Evolutionary conservation across 2,329 filamentous ascomycete genomes (phyloP).

Genomic region (Hymenotorrendiella dingleyae): DNA sequence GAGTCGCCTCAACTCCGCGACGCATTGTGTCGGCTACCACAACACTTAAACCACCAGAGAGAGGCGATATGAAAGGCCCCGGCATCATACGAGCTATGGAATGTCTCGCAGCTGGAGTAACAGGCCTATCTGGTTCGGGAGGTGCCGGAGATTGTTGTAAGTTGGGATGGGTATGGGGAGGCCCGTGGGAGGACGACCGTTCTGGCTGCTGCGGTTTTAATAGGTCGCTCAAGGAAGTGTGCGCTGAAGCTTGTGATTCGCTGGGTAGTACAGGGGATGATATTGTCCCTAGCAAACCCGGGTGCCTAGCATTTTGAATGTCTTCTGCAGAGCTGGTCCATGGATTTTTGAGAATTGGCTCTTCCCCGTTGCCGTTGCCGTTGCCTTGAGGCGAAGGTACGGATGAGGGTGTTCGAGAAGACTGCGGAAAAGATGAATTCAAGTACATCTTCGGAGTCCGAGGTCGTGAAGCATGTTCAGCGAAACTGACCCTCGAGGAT

Average conservation of each 20-base stretch:
- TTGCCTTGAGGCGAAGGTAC: conserved; percentile 5
- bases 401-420: conserved; percentile 12
- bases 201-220: conserved; percentile 18
- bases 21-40: conserved; percentile 60
- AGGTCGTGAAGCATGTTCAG: conserved; percentile 16
- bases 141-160: conserved; percentile 28
- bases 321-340: conserved; percentile 23
- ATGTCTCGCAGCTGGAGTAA: conserved; percentile 36
- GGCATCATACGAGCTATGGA: conserved; percentile 48
- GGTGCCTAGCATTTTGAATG: conserved; percentile 16
- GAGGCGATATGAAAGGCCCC: conserved; percentile 52
- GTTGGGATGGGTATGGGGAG: conserved; percentile 25
- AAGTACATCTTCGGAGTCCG: conserved; percentile 21
- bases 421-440: conserved; percentile 19
- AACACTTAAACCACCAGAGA: conserved; percentile 54
- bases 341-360: conserved; percentile 25
- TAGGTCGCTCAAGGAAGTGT: conserved; percentile 17
- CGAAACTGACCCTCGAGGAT: conserved; percentile 27
- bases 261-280: conserved; percentile 28
- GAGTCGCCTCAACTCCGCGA: conserved; percentile 44
- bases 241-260: conserved; percentile 25
- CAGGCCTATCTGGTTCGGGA: conserved; percentile 34
- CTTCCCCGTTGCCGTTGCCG: conserved; percentile 14
- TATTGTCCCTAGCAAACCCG: conserved; percentile 19
- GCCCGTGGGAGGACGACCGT: conserved; percentile 23